Conservation (phyloP, 2,329 filamentous ascomycete species). For the Fusarium tjaetaba region DNA sequence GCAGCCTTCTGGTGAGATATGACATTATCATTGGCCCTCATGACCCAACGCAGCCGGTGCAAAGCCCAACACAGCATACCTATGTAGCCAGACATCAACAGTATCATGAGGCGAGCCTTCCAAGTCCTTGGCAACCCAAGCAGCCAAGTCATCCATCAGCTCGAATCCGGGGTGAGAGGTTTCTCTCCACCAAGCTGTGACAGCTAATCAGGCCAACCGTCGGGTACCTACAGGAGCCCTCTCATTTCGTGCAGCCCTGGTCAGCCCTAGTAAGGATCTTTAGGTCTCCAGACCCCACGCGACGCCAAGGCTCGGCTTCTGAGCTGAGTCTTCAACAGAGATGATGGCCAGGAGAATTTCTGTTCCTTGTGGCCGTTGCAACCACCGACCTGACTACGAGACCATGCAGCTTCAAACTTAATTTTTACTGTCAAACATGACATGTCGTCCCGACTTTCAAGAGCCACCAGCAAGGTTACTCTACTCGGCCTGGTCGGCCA, state of each 20-base stretch:
- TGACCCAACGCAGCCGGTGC: constrained; percentile 19
- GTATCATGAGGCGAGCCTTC: constrained; percentile 16
- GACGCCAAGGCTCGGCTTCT: constrained; percentile 27
- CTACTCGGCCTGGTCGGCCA: background rate
- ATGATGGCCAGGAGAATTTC: background rate
- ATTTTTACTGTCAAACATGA: background rate
- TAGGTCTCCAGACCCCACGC: constrained; percentile 30
- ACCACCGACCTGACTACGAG: constrained; percentile 12
- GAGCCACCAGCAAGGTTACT: background rate
- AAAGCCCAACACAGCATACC: constrained; percentile 10
- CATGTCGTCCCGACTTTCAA: background rate
- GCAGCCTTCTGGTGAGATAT: background rate
- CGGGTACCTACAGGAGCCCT: constrained; percentile 35
- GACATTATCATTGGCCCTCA: constrained; percentile 14
- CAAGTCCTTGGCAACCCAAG: constrained; percentile 7
- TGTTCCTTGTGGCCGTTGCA: background rate
- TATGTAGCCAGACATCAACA: constrained; percentile 10
- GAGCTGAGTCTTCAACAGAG: constrained; percentile 10
- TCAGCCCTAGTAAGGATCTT: constrained; percentile 37
- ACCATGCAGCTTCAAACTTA: constrained; percentile 7
- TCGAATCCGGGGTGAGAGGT: constrained; percentile 38
- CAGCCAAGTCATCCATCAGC: constrained; percentile 13
- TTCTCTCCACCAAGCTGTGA: constrained; percentile 41
- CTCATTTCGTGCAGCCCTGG: constrained; percentile 34
- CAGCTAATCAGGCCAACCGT: constrained; percentile 29